Evolutionary conservation across 192 early-diverging fungal genomes (phyloP), one percentile per base, ranked within the genome.

Genomic region (Linnemannia schmuckeri): DNA sequence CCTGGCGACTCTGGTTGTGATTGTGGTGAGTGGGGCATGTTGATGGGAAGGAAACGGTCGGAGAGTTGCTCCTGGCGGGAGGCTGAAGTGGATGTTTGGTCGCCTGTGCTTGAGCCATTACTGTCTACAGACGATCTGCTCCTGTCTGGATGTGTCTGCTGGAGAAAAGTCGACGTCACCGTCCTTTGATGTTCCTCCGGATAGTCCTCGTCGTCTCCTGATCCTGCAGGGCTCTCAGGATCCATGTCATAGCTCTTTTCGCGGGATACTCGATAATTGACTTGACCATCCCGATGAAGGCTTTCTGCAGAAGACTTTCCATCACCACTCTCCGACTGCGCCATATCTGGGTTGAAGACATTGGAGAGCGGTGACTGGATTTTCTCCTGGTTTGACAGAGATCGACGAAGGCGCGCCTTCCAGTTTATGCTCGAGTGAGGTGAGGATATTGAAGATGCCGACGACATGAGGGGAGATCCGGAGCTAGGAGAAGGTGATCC

Each of bases 341-440:
- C 24, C 80, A 78, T 81, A 13, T 81, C 85, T 46, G 85, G 80
- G 44, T 87, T 87, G 73, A 87, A 87, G 24, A 87, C 80, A 38
- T 87, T 87, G 52, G 85, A 87, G 12, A 87, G 72, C 1, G 85
- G 85, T 0, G 85, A 87, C n/a, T 87, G 85, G 7, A 87, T 73
- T 42, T 87, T 87, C 40, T 87, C 85, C 40, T 87, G 85, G 27
- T 87, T 77, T 15, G 85, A 87, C 7, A 87, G 63, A 3, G 85
- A 81, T 8, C 85, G 75, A 35, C 85, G 70, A 17, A 87, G 85
- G 20, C 85, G 79, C 3, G 85, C 80, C 47, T 81, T 81, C 79
- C 79, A 87, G 54, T 73, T 87, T 24, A 78, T 75, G 27, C 76
- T 87, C 18, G 85, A 81, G 54, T 87, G 80, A 0, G 85, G 85